Evolutionary conservation across 257 asterid species (phyloP).

Genomic region (Primulina eburnea): DNA sequence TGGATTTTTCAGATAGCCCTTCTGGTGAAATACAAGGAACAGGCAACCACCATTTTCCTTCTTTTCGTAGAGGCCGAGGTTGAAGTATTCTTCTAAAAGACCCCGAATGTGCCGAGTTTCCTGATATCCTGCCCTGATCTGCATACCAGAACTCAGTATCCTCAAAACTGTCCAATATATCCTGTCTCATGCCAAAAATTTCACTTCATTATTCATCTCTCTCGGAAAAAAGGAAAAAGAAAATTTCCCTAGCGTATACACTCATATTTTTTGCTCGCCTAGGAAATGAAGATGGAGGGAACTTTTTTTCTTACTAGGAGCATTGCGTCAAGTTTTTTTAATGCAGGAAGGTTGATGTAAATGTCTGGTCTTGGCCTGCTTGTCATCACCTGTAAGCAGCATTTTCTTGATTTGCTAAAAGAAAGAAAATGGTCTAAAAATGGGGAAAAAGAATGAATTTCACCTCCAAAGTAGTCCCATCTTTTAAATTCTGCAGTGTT

Average conservation of each 20-base stretch:
- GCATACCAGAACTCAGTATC: slow-evolving; percentile 86
- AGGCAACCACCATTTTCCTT: slow-evolving; percentile 94
- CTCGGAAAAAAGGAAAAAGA: neutral
- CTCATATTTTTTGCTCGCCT: too few species aligned
- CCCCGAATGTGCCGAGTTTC: slow-evolving; percentile 53
- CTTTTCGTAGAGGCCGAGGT: slow-evolving; percentile 61
- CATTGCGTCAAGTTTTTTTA: slow-evolving; percentile 46
- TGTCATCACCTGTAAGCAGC: slow-evolving; percentile 24
- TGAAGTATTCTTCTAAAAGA: slow-evolving; percentile 62
- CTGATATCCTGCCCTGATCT: slow-evolving; percentile 69
- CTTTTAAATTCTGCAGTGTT: slow-evolving; percentile 47
- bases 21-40: slow-evolving; percentile 61
- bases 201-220: neutral
- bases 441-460: neutral
- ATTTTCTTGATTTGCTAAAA: neutral
- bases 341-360: slow-evolving; percentile 45
- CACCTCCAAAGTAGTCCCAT: slow-evolving; percentile 74
- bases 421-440: neutral
- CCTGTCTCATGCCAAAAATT: slow-evolving; percentile 39
- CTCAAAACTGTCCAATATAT: slow-evolving; percentile 67
- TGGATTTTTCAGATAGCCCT: slow-evolving; percentile 64
- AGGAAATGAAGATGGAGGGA: neutral
- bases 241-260: too few species aligned
- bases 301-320: slow-evolving; percentile 20
- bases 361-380: slow-evolving; percentile 54